Evolutionary conservation across 768 basidiomycete genomes (phyloP).

Genomic region (Serpula lacrymans): DNA sequence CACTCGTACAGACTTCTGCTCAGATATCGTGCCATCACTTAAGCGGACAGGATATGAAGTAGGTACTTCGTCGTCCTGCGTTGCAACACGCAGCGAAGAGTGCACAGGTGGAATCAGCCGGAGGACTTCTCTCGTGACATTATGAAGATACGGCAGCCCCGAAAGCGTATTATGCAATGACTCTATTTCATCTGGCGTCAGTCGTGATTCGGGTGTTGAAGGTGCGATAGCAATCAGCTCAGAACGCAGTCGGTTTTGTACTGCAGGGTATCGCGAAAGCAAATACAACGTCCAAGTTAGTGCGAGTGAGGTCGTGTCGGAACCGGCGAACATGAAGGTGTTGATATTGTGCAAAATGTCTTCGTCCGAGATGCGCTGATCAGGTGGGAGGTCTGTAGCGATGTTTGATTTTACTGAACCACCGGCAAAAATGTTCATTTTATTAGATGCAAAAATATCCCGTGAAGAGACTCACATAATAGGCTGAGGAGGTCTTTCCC

Average conservation of each 20-base stretch:
- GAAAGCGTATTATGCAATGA: conserved; percentile 56
- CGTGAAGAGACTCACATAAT: conserved; percentile 50
- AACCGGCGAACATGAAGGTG: conserved; percentile 89
- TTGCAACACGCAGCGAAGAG: conserved; percentile 76
- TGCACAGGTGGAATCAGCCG: conserved; percentile 81
- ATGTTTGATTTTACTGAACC: conserved; percentile 79
- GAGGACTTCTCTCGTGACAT: conserved; percentile 70
- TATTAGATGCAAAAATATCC: conserved; percentile 4
- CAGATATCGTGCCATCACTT: conserved; percentile 42
- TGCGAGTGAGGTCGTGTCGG: conserved; percentile 80
- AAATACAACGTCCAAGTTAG: conserved; percentile 83
- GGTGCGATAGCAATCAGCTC: conserved; percentile 57
- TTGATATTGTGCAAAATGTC: conserved; percentile 86
- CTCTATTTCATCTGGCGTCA: conserved; percentile 64
- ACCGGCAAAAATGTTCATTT: conserved; percentile 1
- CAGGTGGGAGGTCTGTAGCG: conserved; percentile 61
- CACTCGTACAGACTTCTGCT: conserved; percentile 44
- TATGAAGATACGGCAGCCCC: conserved; percentile 68
- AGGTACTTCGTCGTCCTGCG: conserved; percentile 74
- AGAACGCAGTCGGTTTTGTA: conserved; percentile 67
- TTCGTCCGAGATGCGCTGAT: conserved; percentile 79
- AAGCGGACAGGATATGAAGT: conserved; percentile 58
- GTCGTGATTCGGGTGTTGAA: conserved; percentile 34
- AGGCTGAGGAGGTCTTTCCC: conserved; percentile 79
- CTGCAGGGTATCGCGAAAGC: conserved; percentile 60